Evolutionary conservation across 2,329 filamentous ascomycete species (phyloP), one percentile per base, ranked within the genome.

Genomic region (Davidsoniella neocaledoniae): DNA sequence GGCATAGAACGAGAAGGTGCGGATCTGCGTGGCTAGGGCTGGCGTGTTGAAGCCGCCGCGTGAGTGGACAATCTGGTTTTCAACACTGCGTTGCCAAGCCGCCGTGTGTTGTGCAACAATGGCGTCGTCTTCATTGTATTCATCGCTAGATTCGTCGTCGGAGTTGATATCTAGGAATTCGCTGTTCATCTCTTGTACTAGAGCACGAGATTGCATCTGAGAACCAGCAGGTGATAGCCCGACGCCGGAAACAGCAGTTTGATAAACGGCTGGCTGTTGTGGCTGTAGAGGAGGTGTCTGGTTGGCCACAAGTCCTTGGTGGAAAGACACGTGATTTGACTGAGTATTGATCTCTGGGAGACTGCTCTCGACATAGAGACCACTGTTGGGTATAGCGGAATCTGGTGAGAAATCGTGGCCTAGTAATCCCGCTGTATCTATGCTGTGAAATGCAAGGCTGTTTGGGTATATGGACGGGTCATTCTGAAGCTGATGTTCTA

Each of bases 91-190:
- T 17, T 49, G 25, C 36, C 37, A 39, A 4, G 36, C 14, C 7
- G n/a, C 46, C 19, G 36, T 26, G 43, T 49, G 49, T 17, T 61
- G 58, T 8, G 55, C 56, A n/a, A 63, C 48, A 39, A 62, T 66
- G 62, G 26, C 67, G 64, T 50, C 43, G n/a, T 45, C 48, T 12
- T 41, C 26, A 3, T 42, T 16, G 9, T 38, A 33, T 12, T 42
- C 29, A 17, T 46, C 43, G 6, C 14, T 9, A 62, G 25, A 64
- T 14, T 81, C 76, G 17, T 79, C 77, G 33, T 77, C 75, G 8
- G 66, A 69, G 66, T 80, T 77, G 50, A 82, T 77, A 38, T 76
- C 74, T 12, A 33, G 12, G 29, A 33, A 33, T 9, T 12, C 29
- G 12, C 29, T 33, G 29, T 16, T 3, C 14, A 8, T 16, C 38